Base-by-base conservation (phyloP, 176 grass and related monocot genomes). In the Raddia guianensis region DNA sequence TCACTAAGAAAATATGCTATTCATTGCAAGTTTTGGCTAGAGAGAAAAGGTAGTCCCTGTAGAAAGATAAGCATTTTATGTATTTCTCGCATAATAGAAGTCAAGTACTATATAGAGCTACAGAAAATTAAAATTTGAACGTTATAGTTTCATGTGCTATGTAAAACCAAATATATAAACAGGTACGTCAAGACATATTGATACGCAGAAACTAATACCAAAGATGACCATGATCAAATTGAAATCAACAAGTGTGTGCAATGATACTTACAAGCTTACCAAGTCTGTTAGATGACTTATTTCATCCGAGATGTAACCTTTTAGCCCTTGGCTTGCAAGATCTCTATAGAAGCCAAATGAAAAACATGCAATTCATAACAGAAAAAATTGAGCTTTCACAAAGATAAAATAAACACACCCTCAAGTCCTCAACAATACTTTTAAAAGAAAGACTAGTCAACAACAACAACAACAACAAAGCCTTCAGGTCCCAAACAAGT, bases 191-290 rank as follows among this genome's bases (percentile, higher is more conserved):
- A 65, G 6, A 81, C 21, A 1, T 63, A 76, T 45, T 15, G 3
- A 67, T 77, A 51, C 4, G 20, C 16, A 6, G 9, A 82, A 82
- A 77, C 62, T 5, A 59, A 76, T 45, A 59, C 32, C 20, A 76
- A 33, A 21, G 12, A 66, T 7, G 58, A 35, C 5, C 9, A 40
- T 5, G 34, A 71, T 72, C 18, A 58, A 77, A 66, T 11, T 62
- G 59, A 72, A 66, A 46, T 82, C 19, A 52, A 73, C 20, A 66
- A 52, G 74, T 79, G 62, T 82, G 78, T 74, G 84, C 51, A 83
- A 88, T 76, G 93, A 99, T 99, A 99, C 97, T 93, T 93, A 91
- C 97, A 99, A 89, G 90, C 91, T 99, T 91, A 96, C 89, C 91
- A 99, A 99, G 80, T 91, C 81, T 79, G 73, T 93, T 71, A 99